phyloP scores from a whole-genome alignment of 805 yeast species.

The Lipomyces yamanashiensis region DNA sequence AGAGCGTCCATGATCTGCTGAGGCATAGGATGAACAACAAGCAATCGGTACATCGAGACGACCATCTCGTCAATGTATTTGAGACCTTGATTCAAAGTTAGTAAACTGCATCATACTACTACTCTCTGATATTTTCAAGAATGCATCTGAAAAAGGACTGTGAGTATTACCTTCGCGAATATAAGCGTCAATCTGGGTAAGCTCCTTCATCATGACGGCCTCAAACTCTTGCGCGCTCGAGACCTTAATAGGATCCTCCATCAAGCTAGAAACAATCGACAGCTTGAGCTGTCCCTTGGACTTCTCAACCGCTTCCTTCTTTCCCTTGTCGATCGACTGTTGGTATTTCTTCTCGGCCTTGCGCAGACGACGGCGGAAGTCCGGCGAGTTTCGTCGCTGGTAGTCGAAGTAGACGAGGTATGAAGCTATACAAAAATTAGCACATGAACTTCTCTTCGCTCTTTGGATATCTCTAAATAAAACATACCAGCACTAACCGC shows the following conservation, averaged over 20 bases:
- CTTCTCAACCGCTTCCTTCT: constrained; percentile 62
- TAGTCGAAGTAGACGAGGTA: constrained; percentile 92
- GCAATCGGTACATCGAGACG: constrained; percentile 31
- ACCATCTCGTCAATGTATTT: constrained; percentile 25
- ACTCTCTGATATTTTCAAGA: neutral
- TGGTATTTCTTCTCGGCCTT: constrained; percentile 63
- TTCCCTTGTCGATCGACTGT: constrained; percentile 51
- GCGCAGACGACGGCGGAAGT: constrained; percentile 77
- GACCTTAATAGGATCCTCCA: constrained; percentile 58
- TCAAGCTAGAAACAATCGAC: constrained; percentile 67
- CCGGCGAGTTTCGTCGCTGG: constrained; percentile 79
- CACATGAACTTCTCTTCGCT: neutral
- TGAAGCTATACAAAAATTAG: constrained; percentile 38
- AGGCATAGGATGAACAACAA: constrained; percentile 33
- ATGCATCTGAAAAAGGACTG: no score
- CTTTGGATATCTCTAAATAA: neutral
- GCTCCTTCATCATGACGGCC: constrained; percentile 24
- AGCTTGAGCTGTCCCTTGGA: constrained; percentile 61
- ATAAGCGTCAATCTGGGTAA: constrained; percentile 29
- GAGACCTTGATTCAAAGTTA: constrained; percentile 17
- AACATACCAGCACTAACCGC: constrained; percentile 23
- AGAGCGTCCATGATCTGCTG: constrained; percentile 32
- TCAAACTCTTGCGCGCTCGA: constrained; percentile 29
- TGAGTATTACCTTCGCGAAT: constrained; percentile 22
- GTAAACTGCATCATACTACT: neutral